phyloP scores from a whole-genome alignment of 371 early-diverging fungal species.

The Caulochytrium protostelioides region DNA sequence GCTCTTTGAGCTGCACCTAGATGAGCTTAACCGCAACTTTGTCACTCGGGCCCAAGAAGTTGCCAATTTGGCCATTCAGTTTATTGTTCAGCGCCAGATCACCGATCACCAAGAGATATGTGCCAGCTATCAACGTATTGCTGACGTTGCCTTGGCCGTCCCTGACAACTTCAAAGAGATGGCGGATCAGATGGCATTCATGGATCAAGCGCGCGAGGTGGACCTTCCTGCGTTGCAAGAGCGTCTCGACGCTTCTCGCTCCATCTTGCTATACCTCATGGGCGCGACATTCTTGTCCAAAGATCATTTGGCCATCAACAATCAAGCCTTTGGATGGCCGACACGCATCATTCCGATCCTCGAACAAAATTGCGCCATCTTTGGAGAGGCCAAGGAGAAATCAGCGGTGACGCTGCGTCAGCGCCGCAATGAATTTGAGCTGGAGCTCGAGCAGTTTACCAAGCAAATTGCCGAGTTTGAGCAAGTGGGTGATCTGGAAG shows the following conservation, averaged over 20 bases:
- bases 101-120: slow-evolving; percentile 14
- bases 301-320: slow-evolving; percentile 28
- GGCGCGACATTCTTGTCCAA: slow-evolving; percentile 23
- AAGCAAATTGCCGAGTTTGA: slow-evolving; percentile 28
- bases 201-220: slow-evolving; percentile 15
- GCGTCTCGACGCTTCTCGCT: slow-evolving; percentile 23
- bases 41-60: too few species aligned
- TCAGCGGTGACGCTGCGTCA: slow-evolving; percentile 20
- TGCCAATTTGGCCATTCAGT: not conserved
- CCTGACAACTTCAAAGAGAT: slow-evolving; percentile 37
- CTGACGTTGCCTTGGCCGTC: slow-evolving; percentile 17
- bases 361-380: slow-evolving; percentile 21
- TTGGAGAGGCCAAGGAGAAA: slow-evolving; percentile 21
- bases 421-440: slow-evolving; percentile 20
- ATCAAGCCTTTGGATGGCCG: slow-evolving; percentile 32
- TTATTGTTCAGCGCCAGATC: not conserved
- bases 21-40: slow-evolving; percentile 1
- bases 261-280: slow-evolving; percentile 20
- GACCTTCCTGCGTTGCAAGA: slow-evolving; percentile 21
- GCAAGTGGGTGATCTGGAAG: slow-evolving; percentile 35
- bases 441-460: slow-evolving; percentile 26
- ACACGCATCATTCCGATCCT: slow-evolving; percentile 19
- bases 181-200: slow-evolving; percentile 33
- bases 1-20: not conserved
- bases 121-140: slow-evolving; percentile 20